phyloP scores from a whole-genome alignment of 345 rosid species.

The Gossypium thurberi region DNA sequence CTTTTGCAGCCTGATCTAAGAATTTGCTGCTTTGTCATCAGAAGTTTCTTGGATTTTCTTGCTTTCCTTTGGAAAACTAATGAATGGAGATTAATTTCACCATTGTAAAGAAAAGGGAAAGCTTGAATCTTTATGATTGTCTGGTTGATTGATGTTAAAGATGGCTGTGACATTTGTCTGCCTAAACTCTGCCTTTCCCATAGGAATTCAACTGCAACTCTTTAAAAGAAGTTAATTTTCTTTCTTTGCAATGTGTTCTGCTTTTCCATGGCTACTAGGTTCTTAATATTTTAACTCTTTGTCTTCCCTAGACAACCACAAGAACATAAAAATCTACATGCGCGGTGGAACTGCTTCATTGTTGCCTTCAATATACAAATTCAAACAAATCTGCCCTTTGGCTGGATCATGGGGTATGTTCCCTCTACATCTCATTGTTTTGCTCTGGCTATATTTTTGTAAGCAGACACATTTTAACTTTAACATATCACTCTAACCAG shows the following conservation, averaged over 20 bases:
- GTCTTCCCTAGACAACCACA: neutral
- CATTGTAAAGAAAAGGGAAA: no score
- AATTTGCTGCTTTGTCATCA: neutral
- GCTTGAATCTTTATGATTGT: no score
- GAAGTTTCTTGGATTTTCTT: neutral
- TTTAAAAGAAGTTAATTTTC: neutral
- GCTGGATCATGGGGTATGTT: constrained; percentile 33
- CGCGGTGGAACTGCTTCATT: constrained; percentile 21
- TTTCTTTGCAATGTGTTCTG: neutral
- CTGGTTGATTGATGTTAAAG: no score
- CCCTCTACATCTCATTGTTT: neutral
- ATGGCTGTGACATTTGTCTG: no score
- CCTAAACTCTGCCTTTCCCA: no score
- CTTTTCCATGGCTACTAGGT: neutral
- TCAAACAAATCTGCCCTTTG: constrained; percentile 24
- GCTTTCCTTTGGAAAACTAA: neutral
- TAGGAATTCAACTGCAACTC: neutral
- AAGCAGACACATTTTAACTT: neutral
- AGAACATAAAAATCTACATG: constrained; percentile 17
- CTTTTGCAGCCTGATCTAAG: neutral
- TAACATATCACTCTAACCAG: constrained; percentile 17
- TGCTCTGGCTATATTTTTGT: neutral
- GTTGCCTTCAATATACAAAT: constrained; percentile 24
- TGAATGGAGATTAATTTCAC: no score
- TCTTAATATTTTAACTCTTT: neutral